These are phyloP conservation scores for Lenwebbia sp. DNA, from an alignment of 345 rosid genomes.

Conservation along the genomic window DNA sequence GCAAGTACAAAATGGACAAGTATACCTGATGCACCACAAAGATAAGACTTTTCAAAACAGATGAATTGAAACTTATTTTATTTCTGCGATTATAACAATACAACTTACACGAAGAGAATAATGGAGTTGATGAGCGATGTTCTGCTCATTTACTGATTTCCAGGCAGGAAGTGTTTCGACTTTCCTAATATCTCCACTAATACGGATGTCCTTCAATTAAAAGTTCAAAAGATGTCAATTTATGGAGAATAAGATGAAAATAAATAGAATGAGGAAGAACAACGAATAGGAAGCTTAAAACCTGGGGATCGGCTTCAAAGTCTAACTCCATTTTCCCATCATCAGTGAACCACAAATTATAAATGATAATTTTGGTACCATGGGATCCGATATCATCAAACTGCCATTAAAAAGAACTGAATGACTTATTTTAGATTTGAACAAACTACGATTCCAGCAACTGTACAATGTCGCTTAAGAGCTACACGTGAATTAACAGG, in stretches of 20 bases:
- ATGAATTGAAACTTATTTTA: not conserved
- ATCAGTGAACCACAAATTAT: constrained; percentile 74
- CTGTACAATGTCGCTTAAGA: not conserved
- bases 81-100: not conserved
- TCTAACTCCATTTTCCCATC: constrained; percentile 67
- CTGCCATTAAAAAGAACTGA: constrained; percentile 28
- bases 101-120: constrained; percentile 79
- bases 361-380: constrained; percentile 85
- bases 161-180: constrained; percentile 22
- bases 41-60: not conserved
- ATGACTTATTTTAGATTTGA: not conserved
- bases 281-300: constrained; percentile 11
- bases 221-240: constrained; percentile 3
- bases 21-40: constrained; percentile 40
- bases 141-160: constrained; percentile 48
- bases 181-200: constrained; percentile 49
- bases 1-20: constrained; percentile 75
- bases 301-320: constrained; percentile 60
- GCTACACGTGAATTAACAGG: not conserved
- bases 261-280: not conserved
- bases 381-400: constrained; percentile 64
- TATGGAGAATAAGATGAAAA: constrained; percentile 1
- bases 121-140: constrained; percentile 49
- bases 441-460: not conserved
- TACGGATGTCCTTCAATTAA: constrained; percentile 58